phyloP scores from a whole-genome alignment of 2,329 filamentous ascomycete genomes.

The Xylariales sp. region DNA sequence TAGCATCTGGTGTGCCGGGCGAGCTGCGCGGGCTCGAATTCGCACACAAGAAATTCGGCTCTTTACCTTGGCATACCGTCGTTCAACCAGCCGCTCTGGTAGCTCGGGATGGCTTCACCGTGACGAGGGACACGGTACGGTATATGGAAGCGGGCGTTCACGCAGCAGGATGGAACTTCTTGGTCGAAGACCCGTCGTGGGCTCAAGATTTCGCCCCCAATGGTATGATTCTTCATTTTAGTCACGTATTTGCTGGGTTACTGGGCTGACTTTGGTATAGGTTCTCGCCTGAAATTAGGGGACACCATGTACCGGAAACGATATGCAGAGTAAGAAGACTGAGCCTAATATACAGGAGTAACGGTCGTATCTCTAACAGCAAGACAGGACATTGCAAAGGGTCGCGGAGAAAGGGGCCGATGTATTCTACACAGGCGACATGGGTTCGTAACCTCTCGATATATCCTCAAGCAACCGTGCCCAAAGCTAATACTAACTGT shows the following conservation, averaged over 20 bases:
- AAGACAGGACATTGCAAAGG: slow-evolving; percentile 73
- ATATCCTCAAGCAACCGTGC: not conserved
- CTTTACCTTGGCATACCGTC: slow-evolving; percentile 76
- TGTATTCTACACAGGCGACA: slow-evolving; percentile 78
- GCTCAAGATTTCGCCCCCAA: slow-evolving; percentile 89
- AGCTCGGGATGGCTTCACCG: slow-evolving; percentile 78
- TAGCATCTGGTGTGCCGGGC: slow-evolving; percentile 78
- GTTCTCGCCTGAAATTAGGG: slow-evolving; percentile 75
- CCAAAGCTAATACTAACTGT: slow-evolving; percentile 54
- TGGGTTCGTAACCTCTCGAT: slow-evolving; percentile 56
- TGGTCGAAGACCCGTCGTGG: slow-evolving; percentile 81
- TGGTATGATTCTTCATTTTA: slow-evolving; percentile 51
- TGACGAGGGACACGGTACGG: slow-evolving; percentile 77
- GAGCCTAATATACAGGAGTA: slow-evolving; percentile 1
- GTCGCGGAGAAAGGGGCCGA: slow-evolving; percentile 80
- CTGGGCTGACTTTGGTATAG: slow-evolving; percentile 29
- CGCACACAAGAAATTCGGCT: slow-evolving; percentile 78
- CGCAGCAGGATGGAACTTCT: slow-evolving; percentile 64
- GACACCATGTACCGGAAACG: slow-evolving; percentile 84
- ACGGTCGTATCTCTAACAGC: slow-evolving; percentile 43
- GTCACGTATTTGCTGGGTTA: not conserved
- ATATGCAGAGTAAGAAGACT: slow-evolving; percentile 67
- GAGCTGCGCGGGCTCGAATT: slow-evolving; percentile 83
- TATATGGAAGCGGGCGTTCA: slow-evolving; percentile 72
- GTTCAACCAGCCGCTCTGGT: slow-evolving; percentile 79